Evolutionary conservation across 768 basidiomycete genomes (phyloP).

Genomic region (Podaxis sp.): DNA sequence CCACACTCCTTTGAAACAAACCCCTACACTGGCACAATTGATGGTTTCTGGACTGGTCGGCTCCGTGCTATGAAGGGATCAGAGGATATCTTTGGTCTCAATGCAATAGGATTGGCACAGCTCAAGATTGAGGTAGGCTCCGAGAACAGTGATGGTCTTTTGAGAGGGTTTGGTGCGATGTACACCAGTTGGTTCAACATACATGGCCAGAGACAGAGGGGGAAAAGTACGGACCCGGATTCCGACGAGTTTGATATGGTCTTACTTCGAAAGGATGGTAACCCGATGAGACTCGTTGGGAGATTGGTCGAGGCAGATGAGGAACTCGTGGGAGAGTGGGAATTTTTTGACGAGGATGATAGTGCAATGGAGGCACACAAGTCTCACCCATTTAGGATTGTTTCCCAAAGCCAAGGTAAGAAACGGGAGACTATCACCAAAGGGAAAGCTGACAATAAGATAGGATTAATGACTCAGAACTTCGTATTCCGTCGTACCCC

Average conservation of each 20-base stretch:
- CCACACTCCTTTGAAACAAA: constrained; percentile 3
- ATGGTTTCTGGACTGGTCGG: not conserved
- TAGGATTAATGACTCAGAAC: not conserved
- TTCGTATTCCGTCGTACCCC: not conserved
- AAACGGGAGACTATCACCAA: not conserved
- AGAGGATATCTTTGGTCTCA: not conserved
- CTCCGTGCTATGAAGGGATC: not conserved
- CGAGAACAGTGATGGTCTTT: not conserved
- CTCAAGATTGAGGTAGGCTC: not conserved
- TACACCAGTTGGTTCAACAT: not conserved
- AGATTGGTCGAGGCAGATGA: not conserved
- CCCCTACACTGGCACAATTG: not conserved
- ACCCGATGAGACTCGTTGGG: not conserved
- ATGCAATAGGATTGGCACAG: not conserved
- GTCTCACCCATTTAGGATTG: not conserved
- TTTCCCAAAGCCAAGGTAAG: not conserved
- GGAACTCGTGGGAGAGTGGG: constrained; percentile 1
- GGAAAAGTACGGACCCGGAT: not conserved
- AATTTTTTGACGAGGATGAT: not conserved
- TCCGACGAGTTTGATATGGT: not conserved
- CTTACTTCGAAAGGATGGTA: not conserved
- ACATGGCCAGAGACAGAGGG: not conserved
- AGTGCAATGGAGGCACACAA: not conserved
- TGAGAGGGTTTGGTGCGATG: not conserved
- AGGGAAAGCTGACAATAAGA: not conserved